Base-by-base conservation (phyloP, 306 rosid genomes). In the Trifolium repens region DNA sequence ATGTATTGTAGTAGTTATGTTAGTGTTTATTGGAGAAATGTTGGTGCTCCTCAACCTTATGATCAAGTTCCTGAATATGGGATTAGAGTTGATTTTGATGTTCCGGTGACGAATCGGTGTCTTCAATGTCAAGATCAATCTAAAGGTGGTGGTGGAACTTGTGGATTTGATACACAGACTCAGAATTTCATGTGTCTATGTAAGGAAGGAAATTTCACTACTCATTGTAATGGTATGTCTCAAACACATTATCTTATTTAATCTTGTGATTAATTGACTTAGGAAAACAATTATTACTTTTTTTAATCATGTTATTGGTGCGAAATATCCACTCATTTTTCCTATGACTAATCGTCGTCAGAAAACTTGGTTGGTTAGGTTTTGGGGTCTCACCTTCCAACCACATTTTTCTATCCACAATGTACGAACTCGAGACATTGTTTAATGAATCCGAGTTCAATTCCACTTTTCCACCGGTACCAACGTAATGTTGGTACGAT, bases 41-140 rank as follows among this genome's bases (percentile, higher is more conserved):
- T 86, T 73, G 98, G 93, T 2, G 87, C 76, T 22, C 88, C 92
- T 66, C 90, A 88, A 62, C 88, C 86, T 32, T 83, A 90, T 47
- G 91, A 91, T 84, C 94, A 91, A 71, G 88, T 90, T 14, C 88
- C 97, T 7, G 90, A 91, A 64, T 94, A 91, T 67, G 98, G 98
- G 22, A 84, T 90, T 11, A 84, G 94, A 44, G 69, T 94, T 58
- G 93, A 94, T 80, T 94, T 91, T 55, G 96, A 91, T 67, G 75
- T 91, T 22, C 94, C 92, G 0, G 93, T 90, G 0, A 94, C 94
- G 0, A 85, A 88, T 0, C 67, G 79, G 12, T 94, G 96, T 80
- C 93, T 94, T 65, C 97, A 79, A 73, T 94, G 96, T 39, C 91
- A 91, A 73, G 98, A 91, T 68, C 88, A 82, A 11, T 46, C 72